phyloP scores from a whole-genome alignment of 1,284 basidiomycete genomes.

The Rhodotorula sp. region DNA sequence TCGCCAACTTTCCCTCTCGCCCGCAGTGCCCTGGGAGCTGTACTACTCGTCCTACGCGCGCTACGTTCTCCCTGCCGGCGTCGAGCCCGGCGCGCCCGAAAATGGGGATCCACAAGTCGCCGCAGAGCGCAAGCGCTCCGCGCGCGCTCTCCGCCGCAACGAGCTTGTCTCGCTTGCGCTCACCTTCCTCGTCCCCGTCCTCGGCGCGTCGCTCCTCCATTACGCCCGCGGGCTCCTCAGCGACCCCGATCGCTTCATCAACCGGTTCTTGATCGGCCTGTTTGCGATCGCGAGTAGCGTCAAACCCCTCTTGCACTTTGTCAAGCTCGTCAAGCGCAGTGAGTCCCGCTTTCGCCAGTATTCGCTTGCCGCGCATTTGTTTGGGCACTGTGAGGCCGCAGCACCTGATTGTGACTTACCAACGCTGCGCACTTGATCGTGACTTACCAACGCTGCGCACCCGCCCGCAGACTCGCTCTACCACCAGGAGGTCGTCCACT shows the following conservation, averaged over 20 bases:
- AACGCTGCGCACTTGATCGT: no score
- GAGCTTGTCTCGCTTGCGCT: conserved; percentile 49
- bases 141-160: conserved; percentile 47
- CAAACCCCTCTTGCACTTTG: conserved; percentile 48
- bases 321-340: conserved; percentile 38
- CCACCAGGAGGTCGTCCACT: conserved; percentile 37
- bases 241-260: conserved; percentile 48
- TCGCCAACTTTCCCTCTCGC: no score
- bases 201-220: conserved; percentile 49
- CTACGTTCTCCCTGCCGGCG: conserved; percentile 40
- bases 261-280: conserved; percentile 50
- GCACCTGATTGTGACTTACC: not conserved
- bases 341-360: not conserved
- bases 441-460: not conserved
- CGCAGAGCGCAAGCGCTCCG: conserved; percentile 40
- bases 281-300: conserved; percentile 51
- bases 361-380: not conserved
- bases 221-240: conserved; percentile 49
- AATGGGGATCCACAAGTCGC: conserved; percentile 30
- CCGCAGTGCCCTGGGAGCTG: conserved; percentile 49
- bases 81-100: conserved; percentile 5
- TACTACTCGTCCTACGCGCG: conserved; percentile 47
- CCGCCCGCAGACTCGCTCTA: conserved; percentile 35
- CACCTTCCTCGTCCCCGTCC: conserved; percentile 48
- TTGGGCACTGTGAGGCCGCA: no score